These are phyloP conservation scores for Trichomonascus vanleenenianus DNA, from an alignment of 805 yeast species.

Conservation along the genomic window DNA sequence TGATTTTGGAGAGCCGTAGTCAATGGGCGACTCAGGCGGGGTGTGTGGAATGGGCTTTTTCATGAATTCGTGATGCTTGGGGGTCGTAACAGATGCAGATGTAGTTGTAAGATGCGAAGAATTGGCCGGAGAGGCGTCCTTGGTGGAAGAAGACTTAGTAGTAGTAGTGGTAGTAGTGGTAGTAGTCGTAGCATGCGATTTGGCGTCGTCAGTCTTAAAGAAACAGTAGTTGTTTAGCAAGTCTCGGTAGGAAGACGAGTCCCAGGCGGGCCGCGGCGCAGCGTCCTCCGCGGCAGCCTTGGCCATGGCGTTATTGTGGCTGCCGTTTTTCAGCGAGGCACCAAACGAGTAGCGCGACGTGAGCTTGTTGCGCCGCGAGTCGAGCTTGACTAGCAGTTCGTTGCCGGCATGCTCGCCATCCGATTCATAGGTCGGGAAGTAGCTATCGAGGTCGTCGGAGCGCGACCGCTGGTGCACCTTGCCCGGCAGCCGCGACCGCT, in stretches of 20 bases:
- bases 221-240: slow-evolving; percentile 34
- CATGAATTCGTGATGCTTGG: neutral
- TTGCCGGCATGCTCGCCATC: neutral
- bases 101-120: slow-evolving; percentile 5
- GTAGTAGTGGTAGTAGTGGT: neutral
- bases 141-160: neutral
- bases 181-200: neutral
- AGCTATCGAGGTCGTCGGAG: neutral
- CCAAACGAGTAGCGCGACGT: slow-evolving; percentile 19
- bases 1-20: neutral
- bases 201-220: slow-evolving; percentile 16
- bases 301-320: no score
- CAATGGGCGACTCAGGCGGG: neutral
- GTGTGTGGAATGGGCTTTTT: neutral
- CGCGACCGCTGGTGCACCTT: neutral
- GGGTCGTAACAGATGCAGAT: neutral
- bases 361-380: slow-evolving; percentile 9
- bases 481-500: neutral
- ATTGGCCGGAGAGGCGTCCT: slow-evolving; percentile 3
- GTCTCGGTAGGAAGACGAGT: slow-evolving; percentile 31
- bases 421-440: neutral
- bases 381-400: neutral
- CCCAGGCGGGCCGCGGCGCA: slow-evolving; percentile 22
- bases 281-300: neutral
- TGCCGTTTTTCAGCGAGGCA: slow-evolving; percentile 8